Evolutionary conservation across 306 rosid genomes (phyloP).

Genomic region (Rosa multiflora): DNA sequence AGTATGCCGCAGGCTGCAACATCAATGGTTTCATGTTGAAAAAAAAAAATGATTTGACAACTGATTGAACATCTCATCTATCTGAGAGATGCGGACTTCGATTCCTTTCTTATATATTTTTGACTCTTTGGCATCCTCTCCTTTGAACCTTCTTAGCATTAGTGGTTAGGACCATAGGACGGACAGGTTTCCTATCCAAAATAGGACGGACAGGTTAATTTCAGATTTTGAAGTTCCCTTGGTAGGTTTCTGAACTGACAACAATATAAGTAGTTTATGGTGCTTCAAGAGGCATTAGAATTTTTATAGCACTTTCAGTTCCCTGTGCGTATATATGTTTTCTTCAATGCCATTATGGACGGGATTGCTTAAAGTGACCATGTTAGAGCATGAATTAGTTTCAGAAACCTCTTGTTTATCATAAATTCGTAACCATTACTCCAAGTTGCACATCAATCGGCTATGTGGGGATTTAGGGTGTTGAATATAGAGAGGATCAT

Average conservation of each 20-base stretch:
- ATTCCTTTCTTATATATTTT: conserved; percentile 12
- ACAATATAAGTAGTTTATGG: background rate
- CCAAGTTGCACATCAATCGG: background rate
- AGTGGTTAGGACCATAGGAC: background rate
- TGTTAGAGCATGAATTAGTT: background rate
- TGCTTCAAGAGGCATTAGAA: conserved; percentile 16
- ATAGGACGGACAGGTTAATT: background rate
- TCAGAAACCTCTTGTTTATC: background rate
- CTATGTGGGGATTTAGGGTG: background rate
- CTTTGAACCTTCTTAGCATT: background rate
- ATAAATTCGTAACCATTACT: background rate
- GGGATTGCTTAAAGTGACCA: background rate
- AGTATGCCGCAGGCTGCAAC: conserved; percentile 30
- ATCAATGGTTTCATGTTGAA: conserved; percentile 29
- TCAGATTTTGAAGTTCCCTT: background rate
- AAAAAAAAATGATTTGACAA: conserved; percentile 25
- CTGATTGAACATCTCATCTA: conserved; percentile 15
- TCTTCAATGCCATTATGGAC: conserved; percentile 25
- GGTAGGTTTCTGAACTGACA: background rate
- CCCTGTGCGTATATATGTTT: conserved; percentile 31
- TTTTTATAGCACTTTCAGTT: conserved; percentile 16
- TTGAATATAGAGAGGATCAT: background rate
- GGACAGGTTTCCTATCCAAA: background rate
- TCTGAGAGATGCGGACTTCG: conserved; percentile 20
- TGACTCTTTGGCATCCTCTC: background rate